Evolutionary conservation across 306 rosid genomes (phyloP), one percentile per base, ranked within the genome.

Genomic region (Glycyrrhiza uralensis): DNA sequence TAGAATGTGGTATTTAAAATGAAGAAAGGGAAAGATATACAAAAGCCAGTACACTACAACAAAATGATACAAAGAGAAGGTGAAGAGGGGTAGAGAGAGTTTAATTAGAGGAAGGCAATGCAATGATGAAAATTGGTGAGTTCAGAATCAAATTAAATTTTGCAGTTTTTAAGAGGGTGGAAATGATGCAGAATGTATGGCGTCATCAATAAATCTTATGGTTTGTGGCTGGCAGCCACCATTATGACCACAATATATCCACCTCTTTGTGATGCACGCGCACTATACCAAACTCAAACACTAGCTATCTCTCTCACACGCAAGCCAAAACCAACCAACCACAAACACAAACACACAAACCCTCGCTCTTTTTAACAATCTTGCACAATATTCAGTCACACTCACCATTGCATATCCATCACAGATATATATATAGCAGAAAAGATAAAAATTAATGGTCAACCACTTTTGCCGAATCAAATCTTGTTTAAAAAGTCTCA

Each of bases 241-340:
- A 89, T 85, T 69, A 92, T 87, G 94, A 88, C 80, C 86, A 78
- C 85, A 81, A 79, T 73, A 79, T 73, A 47, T 78, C 80, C 83
- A 80, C 82, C 82, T 56, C 88, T 84, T 81, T 75, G 85, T 76
- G 78, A 82, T 85, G 86, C 86, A 79, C 67, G 86, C 86, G 81
- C 72, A 83, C 72, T 92, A 88, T 92, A 88, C 96, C 96, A 87
- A 90, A 90, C 96, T 77, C 83, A 60, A 78, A 87, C 85, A 85
- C 86, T 79, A 45, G n/a, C n/a, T n/a, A n/a, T n/a, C 39, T 62
- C 45, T 79, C 79, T 70, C 71, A 51, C 79, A 66, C 70, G 81
- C 81, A 79, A 79, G 36, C 29, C 71, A 70, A 63, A n/a, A 59
- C 50, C 60, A 56, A 65, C 77, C 45, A 55, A 47, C 56, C 23